A percentile compares a stretch with the other conserved stretches of the same genome.
phyloP scores from a whole-genome alignment of 2,329 filamentous ascomycete species.

The Ceratocystis cubensis region DNA sequence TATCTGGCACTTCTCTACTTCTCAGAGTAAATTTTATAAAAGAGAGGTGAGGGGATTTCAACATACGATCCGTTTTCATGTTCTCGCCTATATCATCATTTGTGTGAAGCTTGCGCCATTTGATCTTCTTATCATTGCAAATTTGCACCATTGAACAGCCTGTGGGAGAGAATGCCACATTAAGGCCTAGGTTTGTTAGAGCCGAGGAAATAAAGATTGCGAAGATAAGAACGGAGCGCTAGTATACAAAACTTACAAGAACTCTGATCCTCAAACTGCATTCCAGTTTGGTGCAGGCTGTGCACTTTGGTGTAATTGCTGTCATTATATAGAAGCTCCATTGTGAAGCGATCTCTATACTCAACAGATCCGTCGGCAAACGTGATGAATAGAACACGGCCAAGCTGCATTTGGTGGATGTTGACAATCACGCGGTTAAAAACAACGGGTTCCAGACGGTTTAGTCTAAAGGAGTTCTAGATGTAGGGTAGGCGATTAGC shows the following conservation, averaged over 20 bases:
- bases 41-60: not conserved
- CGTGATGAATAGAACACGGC: constrained; percentile 57
- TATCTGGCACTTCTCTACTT: no score
- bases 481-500: not conserved
- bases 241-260: constrained; percentile 40
- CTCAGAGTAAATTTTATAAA: no score
- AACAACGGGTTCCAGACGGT: constrained; percentile 53
- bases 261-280: constrained; percentile 50
- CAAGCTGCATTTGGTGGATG: constrained; percentile 55
- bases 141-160: constrained; percentile 46
- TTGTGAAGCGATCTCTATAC: constrained; percentile 62
- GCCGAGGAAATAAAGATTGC: not conserved
- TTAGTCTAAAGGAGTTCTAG: constrained; percentile 35
- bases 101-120: constrained; percentile 46
- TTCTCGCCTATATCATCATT: constrained; percentile 35
- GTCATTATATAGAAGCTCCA: constrained; percentile 54
- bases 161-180: constrained; percentile 50
- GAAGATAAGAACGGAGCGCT: not conserved
- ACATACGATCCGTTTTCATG: constrained; percentile 18
- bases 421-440: constrained; percentile 56
- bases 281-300: constrained; percentile 64
- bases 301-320: constrained; percentile 53
- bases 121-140: constrained; percentile 44
- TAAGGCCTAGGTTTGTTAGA: constrained; percentile 34
- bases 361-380: constrained; percentile 73